Evolutionary conservation across 768 basidiomycete species (phyloP).

Genomic region (Agaricus blazei): DNA sequence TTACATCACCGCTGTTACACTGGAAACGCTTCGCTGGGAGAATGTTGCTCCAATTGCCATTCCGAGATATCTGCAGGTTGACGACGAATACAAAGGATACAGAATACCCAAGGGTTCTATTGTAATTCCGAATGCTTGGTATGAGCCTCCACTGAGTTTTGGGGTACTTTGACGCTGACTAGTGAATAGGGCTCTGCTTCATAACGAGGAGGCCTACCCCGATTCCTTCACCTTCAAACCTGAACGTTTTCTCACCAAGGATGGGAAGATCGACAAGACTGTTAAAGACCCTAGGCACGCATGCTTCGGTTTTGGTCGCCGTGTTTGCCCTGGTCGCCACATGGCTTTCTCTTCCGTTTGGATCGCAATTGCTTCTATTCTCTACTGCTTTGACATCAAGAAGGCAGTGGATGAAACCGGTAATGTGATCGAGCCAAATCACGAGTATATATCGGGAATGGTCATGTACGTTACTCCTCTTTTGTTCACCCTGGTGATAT

Average conservation of each 20-base stretch:
- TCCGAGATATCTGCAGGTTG: constrained; percentile 16
- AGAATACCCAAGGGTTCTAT: constrained; percentile 26
- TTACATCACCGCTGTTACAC: constrained; percentile 25
- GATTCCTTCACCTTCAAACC: constrained; percentile 37
- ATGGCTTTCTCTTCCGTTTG: constrained; percentile 21
- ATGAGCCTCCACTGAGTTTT: not conserved
- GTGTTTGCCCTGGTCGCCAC: constrained; percentile 21
- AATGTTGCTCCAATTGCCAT: constrained; percentile 19
- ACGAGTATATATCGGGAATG: constrained; percentile 14
- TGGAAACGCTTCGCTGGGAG: constrained; percentile 25
- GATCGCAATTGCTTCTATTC: constrained; percentile 18
- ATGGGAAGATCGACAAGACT: constrained; percentile 20
- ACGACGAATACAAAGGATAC: constrained; percentile 27
- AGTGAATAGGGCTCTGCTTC: constrained; percentile 32
- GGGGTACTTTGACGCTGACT: not conserved
- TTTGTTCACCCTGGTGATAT: too few species aligned
- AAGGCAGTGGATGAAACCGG: constrained; percentile 18
- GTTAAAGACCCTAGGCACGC: constrained; percentile 22
- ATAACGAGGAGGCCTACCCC: constrained; percentile 31
- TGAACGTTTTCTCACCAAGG: constrained; percentile 29
- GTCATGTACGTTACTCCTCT: constrained; percentile 13
- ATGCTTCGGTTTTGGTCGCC: constrained; percentile 28
- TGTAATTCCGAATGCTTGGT: constrained; percentile 30
- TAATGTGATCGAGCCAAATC: constrained; percentile 6
- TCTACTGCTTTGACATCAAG: constrained; percentile 19